Conservation (phyloP, 345 rosid species). For the Salix koriyanagi region DNA sequence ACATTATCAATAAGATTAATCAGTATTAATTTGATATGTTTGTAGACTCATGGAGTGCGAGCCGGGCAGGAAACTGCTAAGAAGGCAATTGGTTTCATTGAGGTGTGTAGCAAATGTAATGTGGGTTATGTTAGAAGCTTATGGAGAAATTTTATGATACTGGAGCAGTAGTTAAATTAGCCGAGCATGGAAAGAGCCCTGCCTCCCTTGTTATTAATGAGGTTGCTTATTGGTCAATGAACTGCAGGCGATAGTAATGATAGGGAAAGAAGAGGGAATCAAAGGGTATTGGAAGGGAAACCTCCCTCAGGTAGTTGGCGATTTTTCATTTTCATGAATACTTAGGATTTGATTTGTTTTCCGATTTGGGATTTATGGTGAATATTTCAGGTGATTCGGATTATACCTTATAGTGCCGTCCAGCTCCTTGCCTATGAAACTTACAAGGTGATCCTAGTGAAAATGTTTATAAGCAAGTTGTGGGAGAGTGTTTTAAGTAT, state of each 20-base stretch:
- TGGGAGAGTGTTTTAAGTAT: neutral
- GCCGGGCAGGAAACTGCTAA: conserved; percentile 61
- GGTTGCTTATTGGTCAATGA: conserved; percentile 6
- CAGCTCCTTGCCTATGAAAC: conserved; percentile 93
- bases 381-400: conserved; percentile 67
- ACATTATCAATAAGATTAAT: neutral
- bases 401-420: conserved; percentile 89
- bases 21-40: neutral
- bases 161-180: no score
- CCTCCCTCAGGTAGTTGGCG: conserved; percentile 76
- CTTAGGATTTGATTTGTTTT: neutral
- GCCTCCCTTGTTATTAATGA: neutral
- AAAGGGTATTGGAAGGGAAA: conserved; percentile 99
- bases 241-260: conserved; percentile 64
- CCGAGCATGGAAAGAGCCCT: no score
- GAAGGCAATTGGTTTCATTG: conserved; percentile 75
- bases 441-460: conserved; percentile 57
- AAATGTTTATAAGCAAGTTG: neutral
- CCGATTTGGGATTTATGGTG: conserved; percentile 18
- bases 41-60: conserved; percentile 76
- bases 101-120: conserved; percentile 38
- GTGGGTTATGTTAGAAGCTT: neutral
- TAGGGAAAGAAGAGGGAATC: conserved; percentile 86
- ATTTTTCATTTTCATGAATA: neutral
- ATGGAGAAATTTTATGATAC: no score